Evolutionary conservation across 176 grass and related monocot genomes (phyloP), one percentile per base, ranked within the genome.

Genomic region (Eremochloa ophiuroides): DNA sequence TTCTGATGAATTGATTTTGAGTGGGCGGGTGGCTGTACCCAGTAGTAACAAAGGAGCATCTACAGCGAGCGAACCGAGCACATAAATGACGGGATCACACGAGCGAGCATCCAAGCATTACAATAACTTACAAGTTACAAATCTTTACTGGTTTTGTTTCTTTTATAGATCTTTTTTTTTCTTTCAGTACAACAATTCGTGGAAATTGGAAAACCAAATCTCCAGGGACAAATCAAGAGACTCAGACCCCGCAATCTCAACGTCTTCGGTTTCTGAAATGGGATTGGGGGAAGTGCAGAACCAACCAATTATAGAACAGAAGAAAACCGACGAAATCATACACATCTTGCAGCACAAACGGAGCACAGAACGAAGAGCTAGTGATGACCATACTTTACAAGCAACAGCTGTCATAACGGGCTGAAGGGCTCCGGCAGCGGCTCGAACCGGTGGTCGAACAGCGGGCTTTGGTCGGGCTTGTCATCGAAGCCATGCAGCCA

Each of bases 391-490:
- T 10, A 75, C 82, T 85, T 85, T 85, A 84, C 84, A 91, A 29
- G 43, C 51, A 22, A 59, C 62, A 42, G 31, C 59, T 61, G 56
- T 91, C 76, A 89, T 78, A 91, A 76, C 4, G 92, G 93, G 86
- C 93, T 86, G 87, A 99, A 99, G 26, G 93, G 96, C 82, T 99
- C 96, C 2, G 96, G 96, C 41, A 91, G 93, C 14, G 95, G 88
- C 78, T 95, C 95, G 14, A 98, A 95, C 51, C 92, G 82, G 79
- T 98, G 92, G 88, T 98, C 95, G 59, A 98, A 95, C 78, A 98
- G 35, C 23, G 87, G 86, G 76, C 91, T 86, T 77, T 95, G 90
- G 58, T 99, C 96, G 2, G 90, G 86, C 80, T 91, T 95, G 62
- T 93, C 91, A 55, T 95, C 96, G 35, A 86, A 79, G 8, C 76